Percentiles rank a stretch among this genome's conserved stretches.
phyloP scores from a whole-genome alignment of 2,329 filamentous ascomycete genomes.

The Fusarium stilboides region DNA sequence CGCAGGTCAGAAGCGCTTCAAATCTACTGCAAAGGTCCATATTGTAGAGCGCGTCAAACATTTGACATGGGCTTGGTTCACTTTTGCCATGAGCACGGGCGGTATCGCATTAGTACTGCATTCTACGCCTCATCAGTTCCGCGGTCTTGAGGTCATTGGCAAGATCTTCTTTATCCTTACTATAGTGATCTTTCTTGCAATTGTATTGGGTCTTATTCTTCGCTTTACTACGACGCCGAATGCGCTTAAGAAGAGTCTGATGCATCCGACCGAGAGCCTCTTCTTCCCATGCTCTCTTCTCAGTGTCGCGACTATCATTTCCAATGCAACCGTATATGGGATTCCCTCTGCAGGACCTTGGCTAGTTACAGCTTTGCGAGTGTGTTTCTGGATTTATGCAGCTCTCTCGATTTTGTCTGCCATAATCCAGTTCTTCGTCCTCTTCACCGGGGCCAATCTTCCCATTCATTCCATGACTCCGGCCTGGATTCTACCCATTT shows the following conservation, averaged over 20 bases:
- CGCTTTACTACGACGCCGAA: conserved; percentile 72
- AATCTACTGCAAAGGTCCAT: conserved; percentile 30
- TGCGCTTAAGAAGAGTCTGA: conserved; percentile 64
- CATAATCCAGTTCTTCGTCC: conserved; percentile 48
- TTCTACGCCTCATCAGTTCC: conserved; percentile 61
- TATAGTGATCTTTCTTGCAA: conserved; percentile 63
- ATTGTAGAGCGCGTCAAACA: conserved; percentile 46
- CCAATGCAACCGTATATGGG: conserved; percentile 76
- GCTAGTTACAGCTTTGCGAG: conserved; percentile 61
- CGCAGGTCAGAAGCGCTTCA: conserved; percentile 43
- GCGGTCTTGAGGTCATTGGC: conserved; percentile 63
- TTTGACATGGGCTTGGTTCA: conserved; percentile 54
- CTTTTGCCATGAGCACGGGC: conserved; percentile 55
- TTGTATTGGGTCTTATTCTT: conserved; percentile 68
- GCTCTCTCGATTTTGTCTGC: conserved; percentile 50
- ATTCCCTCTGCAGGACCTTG: conserved; percentile 64
- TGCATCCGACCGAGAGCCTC: conserved; percentile 70
- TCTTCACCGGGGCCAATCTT: conserved; percentile 50
- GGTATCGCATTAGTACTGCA: conserved; percentile 51
- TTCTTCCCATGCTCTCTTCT: conserved; percentile 76
- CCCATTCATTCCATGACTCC: conserved; percentile 50
- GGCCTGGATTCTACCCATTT: conserved; percentile 52
- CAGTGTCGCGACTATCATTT: conserved; percentile 74
- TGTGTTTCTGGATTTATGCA: conserved; percentile 69
- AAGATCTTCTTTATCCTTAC: conserved; percentile 65